Base-by-base conservation (phyloP, 164 flowering plant genomes). In the Houttuynia cordata region DNA sequence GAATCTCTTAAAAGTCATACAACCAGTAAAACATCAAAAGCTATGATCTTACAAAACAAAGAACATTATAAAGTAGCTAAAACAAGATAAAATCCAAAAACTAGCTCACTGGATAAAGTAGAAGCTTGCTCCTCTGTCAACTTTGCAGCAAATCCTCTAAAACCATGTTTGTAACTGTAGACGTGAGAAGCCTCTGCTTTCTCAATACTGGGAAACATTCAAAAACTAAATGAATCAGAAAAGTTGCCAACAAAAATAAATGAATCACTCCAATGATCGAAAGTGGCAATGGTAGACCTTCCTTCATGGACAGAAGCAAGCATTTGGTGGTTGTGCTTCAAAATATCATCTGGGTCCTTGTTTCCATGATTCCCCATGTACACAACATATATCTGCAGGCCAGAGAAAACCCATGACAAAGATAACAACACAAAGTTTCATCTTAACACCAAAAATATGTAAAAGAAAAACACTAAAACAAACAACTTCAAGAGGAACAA, bases 121-220 rank as follows among this genome's bases (percentile, higher is more conserved):
- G 70, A 78, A 73, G 83, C 87, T 78, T 84, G 91, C 12, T 76
- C 68, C 45, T 76, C 74, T 0, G 83, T 80, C 60, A 88, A 67
- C 71, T 69, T 81, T 42, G 96, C 96, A 0, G 96, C 87, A 73
- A 88, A 88, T 60, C 91, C 96, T 73, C 74, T 79, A 65, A 88
- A 88, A 50, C 86, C 84, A 71, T 83, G 85, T 49, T 61, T 74
- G 63, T 88, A 88, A 72, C 90, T 83, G 57, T 81, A 83, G 57
- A 88, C 70, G 56, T 80, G 89, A 30, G 96, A 83, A n/a, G 74
- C 78, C 59, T 65, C 62, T 56, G 96, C 91, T 64, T 68, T 45
- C 69, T 79, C 83, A 57, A 75, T 41, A 54, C 94, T 87, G 77
- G 58, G 23, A 57, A 22, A 22, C 49, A 53, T 47, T 34, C 14